phyloP scores from a whole-genome alignment of 2,329 filamentous ascomycete species.

The Parastagonospora avenae region DNA sequence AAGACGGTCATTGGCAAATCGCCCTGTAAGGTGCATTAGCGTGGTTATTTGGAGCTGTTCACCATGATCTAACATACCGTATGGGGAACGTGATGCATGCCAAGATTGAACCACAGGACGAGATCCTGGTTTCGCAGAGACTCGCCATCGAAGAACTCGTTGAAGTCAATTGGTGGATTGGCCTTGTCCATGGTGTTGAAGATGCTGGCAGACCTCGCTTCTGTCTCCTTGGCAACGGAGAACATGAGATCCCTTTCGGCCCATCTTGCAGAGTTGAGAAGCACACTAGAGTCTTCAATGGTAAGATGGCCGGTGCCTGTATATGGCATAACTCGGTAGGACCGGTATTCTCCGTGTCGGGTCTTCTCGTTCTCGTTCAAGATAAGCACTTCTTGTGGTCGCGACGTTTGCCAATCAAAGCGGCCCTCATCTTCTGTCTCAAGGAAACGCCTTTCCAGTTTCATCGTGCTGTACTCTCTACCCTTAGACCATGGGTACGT shows the following conservation, averaged over 20 bases:
- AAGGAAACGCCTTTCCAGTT: slow-evolving; percentile 50
- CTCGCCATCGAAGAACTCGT: slow-evolving; percentile 55
- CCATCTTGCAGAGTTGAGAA: slow-evolving; percentile 55
- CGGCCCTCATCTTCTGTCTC: slow-evolving; percentile 38
- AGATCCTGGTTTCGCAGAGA: slow-evolving; percentile 42
- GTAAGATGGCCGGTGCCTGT: slow-evolving; percentile 46
- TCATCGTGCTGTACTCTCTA: slow-evolving; percentile 57
- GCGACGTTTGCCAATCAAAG: slow-evolving; percentile 54
- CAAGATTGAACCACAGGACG: slow-evolving; percentile 57
- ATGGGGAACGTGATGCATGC: slow-evolving; percentile 56
- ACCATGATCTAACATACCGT: slow-evolving; percentile 7
- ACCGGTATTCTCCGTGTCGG: slow-evolving; percentile 55
- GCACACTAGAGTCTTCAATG: slow-evolving; percentile 53
- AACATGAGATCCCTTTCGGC: slow-evolving; percentile 57
- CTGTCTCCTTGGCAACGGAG: slow-evolving; percentile 56
- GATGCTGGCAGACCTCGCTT: slow-evolving; percentile 52
- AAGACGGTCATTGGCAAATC: slow-evolving; percentile 4
- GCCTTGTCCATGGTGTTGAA: slow-evolving; percentile 52
- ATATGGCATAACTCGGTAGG: slow-evolving; percentile 50
- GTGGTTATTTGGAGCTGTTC: background rate
- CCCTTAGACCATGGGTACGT: slow-evolving; percentile 56
- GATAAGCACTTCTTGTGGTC: slow-evolving; percentile 52
- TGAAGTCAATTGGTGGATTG: slow-evolving; percentile 57
- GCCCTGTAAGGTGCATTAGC: background rate
- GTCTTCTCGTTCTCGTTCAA: slow-evolving; percentile 57